Conservation (phyloP, 2,329 filamentous ascomycete genomes). For the Knufia fluminis region DNA sequence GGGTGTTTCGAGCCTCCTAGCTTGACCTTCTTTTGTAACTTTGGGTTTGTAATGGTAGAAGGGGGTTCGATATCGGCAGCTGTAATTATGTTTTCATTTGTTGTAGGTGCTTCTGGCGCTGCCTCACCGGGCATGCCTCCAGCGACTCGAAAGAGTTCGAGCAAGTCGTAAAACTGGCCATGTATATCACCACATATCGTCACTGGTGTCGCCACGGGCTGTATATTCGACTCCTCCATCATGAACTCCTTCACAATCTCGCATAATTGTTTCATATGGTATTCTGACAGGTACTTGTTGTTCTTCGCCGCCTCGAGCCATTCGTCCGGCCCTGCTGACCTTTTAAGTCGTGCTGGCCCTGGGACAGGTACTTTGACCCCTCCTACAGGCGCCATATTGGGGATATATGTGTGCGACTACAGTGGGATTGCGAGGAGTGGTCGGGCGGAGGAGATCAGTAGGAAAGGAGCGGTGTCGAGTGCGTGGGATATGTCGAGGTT, state of each 20-base stretch:
- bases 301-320: conserved; percentile 96
- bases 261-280: conserved; percentile 96
- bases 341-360: conserved; percentile 74
- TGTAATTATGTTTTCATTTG: conserved; percentile 65
- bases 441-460: conserved; percentile 8
- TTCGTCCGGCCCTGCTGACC: conserved; percentile 81
- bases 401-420: conserved; percentile 10
- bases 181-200: conserved; percentile 98
- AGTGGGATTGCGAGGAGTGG: conserved; percentile 13
- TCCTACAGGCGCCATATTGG: conserved; percentile 35
- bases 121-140: conserved; percentile 87
- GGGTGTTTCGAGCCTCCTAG: conserved; percentile 27
- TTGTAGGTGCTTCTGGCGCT: conserved; percentile 51
- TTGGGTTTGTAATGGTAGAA: conserved; percentile 77
- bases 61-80: conserved; percentile 90
- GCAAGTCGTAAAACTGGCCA: conserved; percentile 94
- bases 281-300: conserved; percentile 91
- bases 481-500: background rate
- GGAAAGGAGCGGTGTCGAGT: background rate
- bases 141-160: conserved; percentile 92
- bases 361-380: conserved; percentile 62
- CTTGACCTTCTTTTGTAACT: conserved; percentile 75
- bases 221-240: conserved; percentile 99
- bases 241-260: conserved; percentile 98
- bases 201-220: conserved; percentile 92